phyloP scores from a whole-genome alignment of 495 filamentous ascomycete genomes.

The Lasiosphaeriaceae sp. region DNA sequence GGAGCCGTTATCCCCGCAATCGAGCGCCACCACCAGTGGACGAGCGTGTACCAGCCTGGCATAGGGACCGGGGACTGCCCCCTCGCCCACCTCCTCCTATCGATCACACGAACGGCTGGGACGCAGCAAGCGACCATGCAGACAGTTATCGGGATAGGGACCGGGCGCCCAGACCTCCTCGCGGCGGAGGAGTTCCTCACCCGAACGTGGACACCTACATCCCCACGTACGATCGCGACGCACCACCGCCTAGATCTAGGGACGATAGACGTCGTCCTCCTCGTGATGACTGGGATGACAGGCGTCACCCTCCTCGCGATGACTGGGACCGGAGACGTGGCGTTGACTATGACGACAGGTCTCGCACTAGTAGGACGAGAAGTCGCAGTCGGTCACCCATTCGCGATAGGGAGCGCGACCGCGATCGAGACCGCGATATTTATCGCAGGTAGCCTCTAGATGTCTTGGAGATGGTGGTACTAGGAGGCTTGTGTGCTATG shows the following conservation, averaged over 20 bases:
- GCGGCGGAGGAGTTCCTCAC: constrained; percentile 29
- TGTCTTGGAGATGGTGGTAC: not conserved
- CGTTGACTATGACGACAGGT: constrained; percentile 46
- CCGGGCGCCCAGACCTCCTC: constrained; percentile 24
- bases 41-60: constrained; percentile 46
- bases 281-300: constrained; percentile 32
- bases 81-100: constrained; percentile 40
- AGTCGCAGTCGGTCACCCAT: constrained; percentile 49
- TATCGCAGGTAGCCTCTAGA: constrained; percentile 36
- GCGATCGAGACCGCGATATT: constrained; percentile 41
- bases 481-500: not conserved
- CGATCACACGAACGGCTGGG: constrained; percentile 31
- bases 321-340: constrained; percentile 13
- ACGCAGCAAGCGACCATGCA: constrained; percentile 26
- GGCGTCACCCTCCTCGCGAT: constrained; percentile 1
- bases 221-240: constrained; percentile 48
- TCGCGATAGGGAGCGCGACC: constrained; percentile 34
- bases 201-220: constrained; percentile 59
- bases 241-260: constrained; percentile 31
- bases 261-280: constrained; percentile 34
- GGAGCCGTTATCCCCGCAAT: constrained; percentile 35
- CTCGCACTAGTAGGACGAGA: constrained; percentile 41
- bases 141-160: constrained; percentile 37
- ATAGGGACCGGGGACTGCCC: constrained; percentile 44
- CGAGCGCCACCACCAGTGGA: constrained; percentile 32